These are phyloP conservation scores for Aspergillus thermomutatus DNA, from an alignment of 2,329 filamentous ascomycete genomes.

Conservation along the genomic window DNA sequence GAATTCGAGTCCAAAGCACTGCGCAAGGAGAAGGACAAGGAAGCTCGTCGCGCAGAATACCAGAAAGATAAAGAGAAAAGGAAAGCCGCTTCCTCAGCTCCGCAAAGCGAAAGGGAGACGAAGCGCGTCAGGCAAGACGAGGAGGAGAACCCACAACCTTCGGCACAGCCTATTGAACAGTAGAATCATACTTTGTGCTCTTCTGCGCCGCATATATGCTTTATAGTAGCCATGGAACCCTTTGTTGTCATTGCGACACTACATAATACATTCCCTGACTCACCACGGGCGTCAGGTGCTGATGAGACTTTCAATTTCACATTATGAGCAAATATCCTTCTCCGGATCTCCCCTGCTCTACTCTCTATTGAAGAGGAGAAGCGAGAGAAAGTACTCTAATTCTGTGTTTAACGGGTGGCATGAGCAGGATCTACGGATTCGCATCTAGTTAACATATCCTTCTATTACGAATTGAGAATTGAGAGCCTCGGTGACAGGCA, in stretches of 20 bases:
- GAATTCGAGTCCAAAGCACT: slow-evolving; percentile 97
- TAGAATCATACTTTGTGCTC: background rate
- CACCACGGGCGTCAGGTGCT: too few relatives aligned
- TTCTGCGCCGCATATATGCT: background rate
- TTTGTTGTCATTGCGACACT: background rate
- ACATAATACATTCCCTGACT: too few relatives aligned
- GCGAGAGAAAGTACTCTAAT: background rate
- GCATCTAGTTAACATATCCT: background rate
- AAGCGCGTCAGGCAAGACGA: slow-evolving; percentile 37
- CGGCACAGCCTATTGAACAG: slow-evolving; percentile 6
- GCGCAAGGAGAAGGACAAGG: slow-evolving; percentile 75
- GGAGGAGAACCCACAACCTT: slow-evolving; percentile 12
- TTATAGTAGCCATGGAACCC: background rate
- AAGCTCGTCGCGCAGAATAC: slow-evolving; percentile 48
- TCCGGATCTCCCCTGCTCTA: background rate
- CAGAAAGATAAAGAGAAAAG: slow-evolving; percentile 50
- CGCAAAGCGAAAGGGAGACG: slow-evolving; percentile 37
- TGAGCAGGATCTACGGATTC: background rate
- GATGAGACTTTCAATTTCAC: too few relatives aligned
- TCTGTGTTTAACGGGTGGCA: background rate
- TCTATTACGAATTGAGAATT: background rate
- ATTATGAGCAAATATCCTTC: background rate
- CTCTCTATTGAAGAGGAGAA: background rate
- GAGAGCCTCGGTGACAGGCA: background rate
- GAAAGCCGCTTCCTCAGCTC: slow-evolving; percentile 37